Conservation (phyloP, 345 rosid species). For the Citrus mangshanensis region DNA sequence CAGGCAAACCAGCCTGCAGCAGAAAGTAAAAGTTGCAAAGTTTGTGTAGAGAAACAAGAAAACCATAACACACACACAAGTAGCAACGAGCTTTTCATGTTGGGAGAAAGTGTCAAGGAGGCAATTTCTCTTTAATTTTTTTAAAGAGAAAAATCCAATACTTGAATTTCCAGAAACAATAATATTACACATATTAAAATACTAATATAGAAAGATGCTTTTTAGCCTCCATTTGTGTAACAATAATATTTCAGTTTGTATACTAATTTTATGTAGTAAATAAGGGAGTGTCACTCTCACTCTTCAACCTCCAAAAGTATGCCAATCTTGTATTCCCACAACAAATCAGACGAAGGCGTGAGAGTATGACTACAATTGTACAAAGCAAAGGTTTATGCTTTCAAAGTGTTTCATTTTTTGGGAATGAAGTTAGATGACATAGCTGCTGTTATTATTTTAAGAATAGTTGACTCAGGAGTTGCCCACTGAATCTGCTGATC, state of each 20-base stretch:
- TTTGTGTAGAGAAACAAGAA: neutral
- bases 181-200: too few species aligned
- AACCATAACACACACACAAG: neutral
- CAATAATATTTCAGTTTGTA: neutral
- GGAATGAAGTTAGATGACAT: neutral
- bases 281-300: neutral
- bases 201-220: too few species aligned
- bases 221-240: neutral
- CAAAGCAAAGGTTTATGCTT: neutral
- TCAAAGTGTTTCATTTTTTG: neutral
- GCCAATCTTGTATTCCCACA: neutral
- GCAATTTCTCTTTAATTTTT: neutral
- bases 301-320: neutral
- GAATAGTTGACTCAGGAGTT: neutral
- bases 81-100: neutral
- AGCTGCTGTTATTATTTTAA: neutral
- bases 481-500: neutral
- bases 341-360: neutral
- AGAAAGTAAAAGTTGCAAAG: slow-evolving; percentile 3
- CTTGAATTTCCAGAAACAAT: neutral
- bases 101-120: neutral
- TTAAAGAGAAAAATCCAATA: neutral
- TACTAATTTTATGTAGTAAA: neutral
- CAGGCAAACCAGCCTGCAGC: slow-evolving; percentile 78
- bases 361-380: neutral